Conservation (phyloP, 208 protist species). For the Endotrypanum monterogeii region DNA sequence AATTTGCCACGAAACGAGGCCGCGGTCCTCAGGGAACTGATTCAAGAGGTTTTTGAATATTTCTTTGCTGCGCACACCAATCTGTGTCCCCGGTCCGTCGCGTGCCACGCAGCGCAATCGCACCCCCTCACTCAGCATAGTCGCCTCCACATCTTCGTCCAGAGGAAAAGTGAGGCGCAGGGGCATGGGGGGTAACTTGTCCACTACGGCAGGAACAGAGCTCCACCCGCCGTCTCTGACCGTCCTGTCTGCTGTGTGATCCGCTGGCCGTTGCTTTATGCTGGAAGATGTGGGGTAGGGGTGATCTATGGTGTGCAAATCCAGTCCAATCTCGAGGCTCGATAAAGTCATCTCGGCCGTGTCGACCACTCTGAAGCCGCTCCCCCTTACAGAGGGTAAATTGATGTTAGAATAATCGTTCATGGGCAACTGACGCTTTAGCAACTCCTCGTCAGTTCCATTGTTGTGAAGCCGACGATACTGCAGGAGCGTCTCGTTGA, state of each 20-base stretch:
- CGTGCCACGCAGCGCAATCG: constrained; percentile 60
- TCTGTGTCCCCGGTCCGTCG: constrained; percentile 43
- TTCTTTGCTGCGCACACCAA: constrained; percentile 83
- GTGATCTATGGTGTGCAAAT: constrained; percentile 43
- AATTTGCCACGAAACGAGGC: constrained; percentile 68
- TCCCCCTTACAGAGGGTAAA: constrained; percentile 46
- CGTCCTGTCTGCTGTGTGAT: constrained; percentile 2
- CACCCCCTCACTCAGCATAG: constrained; percentile 50
- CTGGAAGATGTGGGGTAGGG: background rate
- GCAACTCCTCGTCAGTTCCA: constrained; percentile 68
- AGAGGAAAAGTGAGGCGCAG: constrained; percentile 64
- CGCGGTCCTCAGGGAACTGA: constrained; percentile 53
- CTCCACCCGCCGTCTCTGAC: constrained; percentile 1
- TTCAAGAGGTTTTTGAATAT: constrained; percentile 43
- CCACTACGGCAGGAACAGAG: background rate
- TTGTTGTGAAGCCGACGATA: constrained; percentile 53
- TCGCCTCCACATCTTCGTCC: constrained; percentile 68
- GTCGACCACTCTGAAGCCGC: constrained; percentile 57
- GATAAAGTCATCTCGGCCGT: constrained; percentile 55
- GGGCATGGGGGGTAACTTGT: background rate
- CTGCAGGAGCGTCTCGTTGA: constrained; percentile 54
- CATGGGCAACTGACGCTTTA: constrained; percentile 49
- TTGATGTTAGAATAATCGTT: constrained; percentile 39
- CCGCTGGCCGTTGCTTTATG: background rate
- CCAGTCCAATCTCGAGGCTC: constrained; percentile 53